Evolutionary conservation across 2,329 filamentous ascomycete genomes (phyloP).

Genomic region (Fusarium subtropicale): DNA sequence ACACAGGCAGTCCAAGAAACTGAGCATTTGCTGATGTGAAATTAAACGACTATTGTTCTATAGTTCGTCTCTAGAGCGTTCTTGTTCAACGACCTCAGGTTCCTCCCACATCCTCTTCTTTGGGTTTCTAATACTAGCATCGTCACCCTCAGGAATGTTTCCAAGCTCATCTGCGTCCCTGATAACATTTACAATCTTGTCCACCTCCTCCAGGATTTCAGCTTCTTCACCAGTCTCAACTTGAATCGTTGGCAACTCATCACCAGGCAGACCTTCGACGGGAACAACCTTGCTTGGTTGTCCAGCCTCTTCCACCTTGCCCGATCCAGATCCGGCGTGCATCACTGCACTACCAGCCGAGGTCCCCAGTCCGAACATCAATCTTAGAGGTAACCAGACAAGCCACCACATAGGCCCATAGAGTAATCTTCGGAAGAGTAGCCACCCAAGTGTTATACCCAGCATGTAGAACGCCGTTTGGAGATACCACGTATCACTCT

Average conservation of each 20-base stretch:
- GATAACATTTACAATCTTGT: constrained; percentile 63
- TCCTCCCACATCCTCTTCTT: constrained; percentile 50
- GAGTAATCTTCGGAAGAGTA: constrained; percentile 83
- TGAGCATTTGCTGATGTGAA: not conserved
- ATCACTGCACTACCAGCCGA: constrained; percentile 66
- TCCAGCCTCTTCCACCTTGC: constrained; percentile 43
- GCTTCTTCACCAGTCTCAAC: constrained; percentile 51
- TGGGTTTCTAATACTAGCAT: constrained; percentile 39
- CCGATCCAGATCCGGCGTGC: constrained; percentile 45
- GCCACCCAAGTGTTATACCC: constrained; percentile 80
- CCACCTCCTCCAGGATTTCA: constrained; percentile 65
- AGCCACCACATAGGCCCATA: constrained; percentile 95
- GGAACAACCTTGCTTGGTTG: constrained; percentile 47
- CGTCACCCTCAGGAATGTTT: constrained; percentile 33
- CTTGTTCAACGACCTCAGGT: constrained; percentile 43
- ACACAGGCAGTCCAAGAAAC: not conserved
- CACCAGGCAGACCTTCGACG: constrained; percentile 54
- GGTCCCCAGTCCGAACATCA: constrained; percentile 70
- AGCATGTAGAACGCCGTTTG: constrained; percentile 90
- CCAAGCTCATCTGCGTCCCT: constrained; percentile 50
- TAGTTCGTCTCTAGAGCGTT: constrained; percentile 56
- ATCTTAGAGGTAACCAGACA: constrained; percentile 81
- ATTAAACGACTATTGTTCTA: constrained; percentile 18
- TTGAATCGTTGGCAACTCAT: constrained; percentile 63
- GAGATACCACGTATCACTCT: constrained; percentile 98